Base-by-base conservation (phyloP, 2,329 filamentous ascomycete genomes). In the Pestalotiopsis sp. region DNA sequence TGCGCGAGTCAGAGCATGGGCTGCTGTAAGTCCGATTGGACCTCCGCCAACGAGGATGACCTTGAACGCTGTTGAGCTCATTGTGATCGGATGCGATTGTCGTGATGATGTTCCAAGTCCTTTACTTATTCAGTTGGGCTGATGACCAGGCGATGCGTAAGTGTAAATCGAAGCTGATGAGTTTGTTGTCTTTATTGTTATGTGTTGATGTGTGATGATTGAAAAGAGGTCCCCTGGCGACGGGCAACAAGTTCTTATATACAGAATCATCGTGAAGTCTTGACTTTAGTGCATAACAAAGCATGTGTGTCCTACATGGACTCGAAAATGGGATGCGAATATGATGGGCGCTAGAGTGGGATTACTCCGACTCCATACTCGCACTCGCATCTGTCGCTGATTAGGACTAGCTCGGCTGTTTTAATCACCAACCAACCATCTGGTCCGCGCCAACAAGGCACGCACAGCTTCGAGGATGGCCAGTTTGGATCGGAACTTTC, bases 31-130 rank as follows among this genome's bases (percentile, higher is more conserved):
- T 7, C 75, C 75, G 12, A 72, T 72, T 3, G 76, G 73, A 4
- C 76, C 76, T 39, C 69, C 75, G 12, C 76, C 76, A 14, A 71
- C 71, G 49, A 77, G 69, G 20, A 77, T 69, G 41, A 74, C 72
- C n/a, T 62, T 60, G 65, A 67, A 67, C 17, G 17, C 25, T 57
- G 27, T 27, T 17, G 57, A 61, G 41, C 31, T 31, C 65, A 67
- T 67, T 17, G 31, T 59, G n/a, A 23, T 52, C 9, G 2, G 60
- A 38, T 12, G 12, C 23, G 11, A 20, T 4, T n/a, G 20, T 25
- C 5, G 14, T 17, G 3, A 23, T 3, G 45, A 52, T 23, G 20
- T 49, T 5, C 41, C 4, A 6, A n/a, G 45, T 36, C 31, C 31
- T 9, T 36, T 36, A 9, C 31, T 9, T 2, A 9, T 36, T 36